Evolutionary conservation across 805 yeast species (phyloP), one percentile per base, ranked within the genome.

Genomic region (Sugiyamaella qingdaonensis): DNA sequence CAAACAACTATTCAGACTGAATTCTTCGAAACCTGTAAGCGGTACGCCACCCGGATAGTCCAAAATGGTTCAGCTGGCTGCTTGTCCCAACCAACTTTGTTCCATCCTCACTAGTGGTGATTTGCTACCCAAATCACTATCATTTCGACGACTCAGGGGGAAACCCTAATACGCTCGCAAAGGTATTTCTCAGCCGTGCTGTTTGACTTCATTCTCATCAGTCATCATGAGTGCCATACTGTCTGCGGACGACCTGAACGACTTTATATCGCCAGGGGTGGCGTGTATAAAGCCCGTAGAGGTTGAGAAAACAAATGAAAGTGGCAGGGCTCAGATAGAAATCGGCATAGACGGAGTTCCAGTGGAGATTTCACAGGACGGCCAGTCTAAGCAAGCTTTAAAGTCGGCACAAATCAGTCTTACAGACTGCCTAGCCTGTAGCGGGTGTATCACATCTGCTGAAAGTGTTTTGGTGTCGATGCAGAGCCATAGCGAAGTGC

Each of bases 371-470:
- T 18, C 53, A 10, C 19, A 29, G 14, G 54, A 54, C 21, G 56
- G 56, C 21, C 54, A 51, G 19, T 53, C 56, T 3, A 56, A 55
- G 13, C 59, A 56, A 84, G 72, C 74, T 16, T 72, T 89, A 5
- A 78, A 84, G 27, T 83, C 89, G 49, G 98, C 97, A 0, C 92
- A 87, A 58, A 92, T 94, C 46, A 86, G 94, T 1, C 71, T 94
- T 48, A 84, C 90, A 16, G 99, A 94, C 72, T 94, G 99, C 69
- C 73, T 94, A 51, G 99, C 99, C 0, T 94, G 99, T 65, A 83
- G 95, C 8, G 99, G 99, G 0, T 94, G 99, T 68, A 89, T 94
- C 51, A 94, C 99, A 0, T 87, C 96, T 3, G 95, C 97, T n/a
- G 99, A 94, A 66, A 96, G 92, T 57, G 89, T 94, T 5, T 72